A percentile compares a stretch with the other conserved stretches of the same genome.
Evolutionary conservation across 495 filamentous ascomycete species (phyloP).

Genomic region (Aspergillus homomorphus): DNA sequence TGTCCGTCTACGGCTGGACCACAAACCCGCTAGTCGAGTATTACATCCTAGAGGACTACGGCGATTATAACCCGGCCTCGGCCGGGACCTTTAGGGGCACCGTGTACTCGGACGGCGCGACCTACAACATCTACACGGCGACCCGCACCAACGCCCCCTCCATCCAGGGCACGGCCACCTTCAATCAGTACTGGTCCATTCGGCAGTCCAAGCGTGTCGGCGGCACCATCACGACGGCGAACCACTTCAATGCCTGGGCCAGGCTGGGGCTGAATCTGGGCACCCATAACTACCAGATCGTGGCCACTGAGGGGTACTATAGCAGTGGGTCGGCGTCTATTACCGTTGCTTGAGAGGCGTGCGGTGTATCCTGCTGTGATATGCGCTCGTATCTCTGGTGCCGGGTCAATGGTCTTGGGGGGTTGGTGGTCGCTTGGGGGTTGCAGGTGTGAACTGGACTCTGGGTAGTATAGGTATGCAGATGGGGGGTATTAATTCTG

Average conservation of each 20-base stretch:
- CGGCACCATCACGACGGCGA: conserved; percentile 50
- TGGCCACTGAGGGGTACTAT: conserved; percentile 58
- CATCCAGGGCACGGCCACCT: conserved; percentile 57
- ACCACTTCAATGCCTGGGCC: conserved; percentile 65
- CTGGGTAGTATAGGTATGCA: too few relatives aligned
- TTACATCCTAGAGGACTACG: conserved; percentile 61
- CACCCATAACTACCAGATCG: conserved; percentile 57
- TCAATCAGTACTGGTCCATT: conserved; percentile 61
- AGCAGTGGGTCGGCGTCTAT: conserved; percentile 51
- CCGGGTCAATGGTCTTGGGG: too few relatives aligned
- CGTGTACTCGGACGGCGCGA: conserved; percentile 55
- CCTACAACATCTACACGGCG: conserved; percentile 62
- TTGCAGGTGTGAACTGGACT: too few relatives aligned
- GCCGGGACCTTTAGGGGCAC: conserved; percentile 50
- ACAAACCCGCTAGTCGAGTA: conserved; percentile 60
- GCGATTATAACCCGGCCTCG: conserved; percentile 50
- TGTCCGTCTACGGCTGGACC: conserved; percentile 64
- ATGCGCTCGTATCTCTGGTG: not conserved
- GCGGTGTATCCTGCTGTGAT: not conserved
- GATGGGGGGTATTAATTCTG: too few relatives aligned
- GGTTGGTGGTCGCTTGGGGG: too few relatives aligned
- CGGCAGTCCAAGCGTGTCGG: conserved; percentile 50
- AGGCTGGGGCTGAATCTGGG: conserved; percentile 47
- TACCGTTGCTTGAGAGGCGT: conserved; percentile 37
- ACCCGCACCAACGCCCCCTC: conserved; percentile 58